Evolutionary conservation across 192 early-diverging fungal species (phyloP).

Genomic region (Diversispora epigaea): DNA sequence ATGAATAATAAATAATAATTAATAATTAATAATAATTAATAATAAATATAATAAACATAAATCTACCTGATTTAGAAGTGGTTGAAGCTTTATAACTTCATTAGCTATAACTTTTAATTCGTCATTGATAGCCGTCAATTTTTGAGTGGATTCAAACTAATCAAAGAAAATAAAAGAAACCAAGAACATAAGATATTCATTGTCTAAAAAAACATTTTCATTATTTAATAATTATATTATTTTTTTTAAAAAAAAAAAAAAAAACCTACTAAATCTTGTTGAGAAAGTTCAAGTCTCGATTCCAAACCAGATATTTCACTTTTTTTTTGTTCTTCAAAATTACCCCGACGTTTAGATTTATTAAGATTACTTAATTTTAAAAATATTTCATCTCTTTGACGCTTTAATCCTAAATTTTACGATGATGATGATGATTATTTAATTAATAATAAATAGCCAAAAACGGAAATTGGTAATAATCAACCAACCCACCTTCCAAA

Average conservation of each 20-base stretch:
- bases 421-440: not conserved
- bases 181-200: not conserved
- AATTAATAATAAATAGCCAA: not conserved
- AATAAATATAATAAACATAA: slow-evolving; percentile 13
- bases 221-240: not conserved
- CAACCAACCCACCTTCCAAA: slow-evolving; percentile 65
- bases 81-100: slow-evolving; percentile 36
- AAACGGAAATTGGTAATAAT: not conserved
- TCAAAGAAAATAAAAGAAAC: slow-evolving; percentile 4
- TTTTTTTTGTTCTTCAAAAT: slow-evolving; percentile 60
- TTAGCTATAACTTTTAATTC: slow-evolving; percentile 58
- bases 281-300: slow-evolving; percentile 54
- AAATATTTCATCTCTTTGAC: slow-evolving; percentile 67
- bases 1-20: not conserved
- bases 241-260: not conserved
- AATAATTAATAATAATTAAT: not conserved
- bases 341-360: slow-evolving; percentile 66
- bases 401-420: slow-evolving; percentile 49
- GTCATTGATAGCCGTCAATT: slow-evolving; percentile 58
- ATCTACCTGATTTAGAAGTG: slow-evolving; percentile 37
- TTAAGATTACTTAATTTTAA: slow-evolving; percentile 71
- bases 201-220: slow-evolving; percentile 7
- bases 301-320: slow-evolving; percentile 63
- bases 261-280: slow-evolving; percentile 60
- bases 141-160: slow-evolving; percentile 51